Evolutionary conservation across 371 early-diverging fungal species (phyloP).

Genomic region (Mucor saturninus): DNA sequence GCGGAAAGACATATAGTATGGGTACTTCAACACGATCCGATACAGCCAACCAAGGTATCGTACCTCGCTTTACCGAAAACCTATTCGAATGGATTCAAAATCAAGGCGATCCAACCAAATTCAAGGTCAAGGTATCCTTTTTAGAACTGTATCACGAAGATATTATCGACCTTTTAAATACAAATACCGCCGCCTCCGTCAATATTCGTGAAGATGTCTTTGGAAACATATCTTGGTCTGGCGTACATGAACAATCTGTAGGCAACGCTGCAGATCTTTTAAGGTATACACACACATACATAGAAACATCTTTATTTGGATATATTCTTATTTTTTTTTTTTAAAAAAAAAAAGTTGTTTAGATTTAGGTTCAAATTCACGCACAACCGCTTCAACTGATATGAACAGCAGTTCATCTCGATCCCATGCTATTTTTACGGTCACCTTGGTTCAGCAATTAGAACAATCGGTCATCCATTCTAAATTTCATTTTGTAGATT

Average conservation of each 20-base stretch:
- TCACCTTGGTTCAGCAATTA: slow-evolving; percentile 43
- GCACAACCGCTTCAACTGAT: slow-evolving; percentile 95
- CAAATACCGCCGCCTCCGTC: slow-evolving; percentile 12
- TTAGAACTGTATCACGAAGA: slow-evolving; percentile 97
- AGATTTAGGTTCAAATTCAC: slow-evolving; percentile 76
- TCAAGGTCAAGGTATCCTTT: slow-evolving; percentile 72
- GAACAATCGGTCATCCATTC: slow-evolving; percentile 38
- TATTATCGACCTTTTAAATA: slow-evolving; percentile 74
- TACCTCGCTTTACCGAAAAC: slow-evolving; percentile 81
- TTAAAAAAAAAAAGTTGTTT: slow-evolving; percentile 41
- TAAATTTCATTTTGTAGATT: slow-evolving; percentile 96
- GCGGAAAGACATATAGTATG: slow-evolving; percentile 64
- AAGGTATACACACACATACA: slow-evolving; percentile 37
- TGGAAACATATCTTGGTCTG: slow-evolving; percentile 90
- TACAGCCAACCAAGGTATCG: slow-evolving; percentile 63
- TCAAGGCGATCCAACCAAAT: slow-evolving; percentile 21
- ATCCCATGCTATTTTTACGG: slow-evolving; percentile 97
- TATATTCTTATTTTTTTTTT: background rate
- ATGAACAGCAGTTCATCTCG: slow-evolving; percentile 95
- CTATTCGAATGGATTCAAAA: slow-evolving; percentile 58
- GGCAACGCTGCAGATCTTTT: slow-evolving; percentile 75
- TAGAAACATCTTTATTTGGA: background rate
- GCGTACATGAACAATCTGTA: slow-evolving; percentile 85
- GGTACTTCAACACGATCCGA: slow-evolving; percentile 44
- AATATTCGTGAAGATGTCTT: slow-evolving; percentile 89